Evolutionary conservation across 1,284 basidiomycete species (phyloP), one percentile per base, ranked within the genome.

Genomic region (Leccinum cinnamomeum): DNA sequence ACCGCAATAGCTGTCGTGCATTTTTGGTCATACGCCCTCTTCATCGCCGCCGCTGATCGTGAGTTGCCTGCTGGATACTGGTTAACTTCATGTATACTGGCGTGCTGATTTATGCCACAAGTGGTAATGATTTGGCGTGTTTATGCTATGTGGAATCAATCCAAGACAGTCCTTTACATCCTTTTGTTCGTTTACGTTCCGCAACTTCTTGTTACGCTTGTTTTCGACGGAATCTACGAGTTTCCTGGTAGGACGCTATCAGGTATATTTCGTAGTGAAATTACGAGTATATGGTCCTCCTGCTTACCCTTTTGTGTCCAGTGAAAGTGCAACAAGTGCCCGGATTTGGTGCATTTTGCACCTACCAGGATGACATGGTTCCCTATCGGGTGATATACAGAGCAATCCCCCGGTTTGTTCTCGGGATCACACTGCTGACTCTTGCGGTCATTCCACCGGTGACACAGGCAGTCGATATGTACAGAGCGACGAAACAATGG

Each of bases 61-160:
- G 33, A 44, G 64, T 20, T 37, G 0, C 5, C 16, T 25, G 7
- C 41, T 35, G 5, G 10, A 1, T 14, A n/a, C n/a, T 28, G 5
- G 10, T 1, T 14, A 16, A 3, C 14, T 23, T 3, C 0, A 4
- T 39, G 2, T 35, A 30, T 8, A 1, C 37, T 4, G 8, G 3
- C 35, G 7, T 39, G 4, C 30, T 61, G 10, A 64, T 12, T 41
- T 20, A 3, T 12, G 16, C 33, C 20, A 30, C 23, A 23, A 66
- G 65, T 68, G 7, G 64, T 68, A 2, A 66, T 66, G 65, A 25
- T 68, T 6, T 20, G 65, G 11, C 63, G 64, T 18, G 66, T 67
- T 7, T 57, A 65, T 57, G 66, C 64, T 4, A 62, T 65, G 33
- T 67, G 66, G 63, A 7, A 30, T 53, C 54, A 12, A 51, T 67